phyloP scores from a whole-genome alignment of 345 rosid genomes.

The Aurinia saxatilis region DNA sequence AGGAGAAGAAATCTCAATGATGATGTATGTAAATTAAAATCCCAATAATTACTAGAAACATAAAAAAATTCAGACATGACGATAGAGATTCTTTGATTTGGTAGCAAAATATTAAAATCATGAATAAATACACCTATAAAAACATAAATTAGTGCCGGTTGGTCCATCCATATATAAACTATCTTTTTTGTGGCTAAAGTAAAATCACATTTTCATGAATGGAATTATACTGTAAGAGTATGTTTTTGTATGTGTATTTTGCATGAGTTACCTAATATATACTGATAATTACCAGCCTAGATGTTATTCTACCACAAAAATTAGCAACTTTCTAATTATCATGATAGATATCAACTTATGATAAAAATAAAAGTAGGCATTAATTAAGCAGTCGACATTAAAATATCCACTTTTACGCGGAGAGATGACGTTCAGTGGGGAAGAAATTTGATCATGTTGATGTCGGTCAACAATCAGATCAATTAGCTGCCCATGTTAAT shows the following conservation, averaged over 20 bases:
- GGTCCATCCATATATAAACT: neutral
- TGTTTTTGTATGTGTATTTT: neutral
- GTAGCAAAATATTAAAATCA: neutral
- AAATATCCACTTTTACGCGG: neutral
- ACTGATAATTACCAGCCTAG: neutral
- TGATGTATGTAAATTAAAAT: neutral
- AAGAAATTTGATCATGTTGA: neutral
- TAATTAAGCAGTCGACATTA: neutral
- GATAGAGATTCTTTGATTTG: conserved; percentile 20
- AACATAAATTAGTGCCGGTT: conserved; percentile 7
- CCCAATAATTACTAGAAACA: neutral
- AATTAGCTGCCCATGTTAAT: neutral
- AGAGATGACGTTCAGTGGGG: neutral
- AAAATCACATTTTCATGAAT: neutral
- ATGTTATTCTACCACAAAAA: neutral
- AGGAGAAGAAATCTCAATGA: conserved; percentile 3
- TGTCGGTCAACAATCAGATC: neutral
- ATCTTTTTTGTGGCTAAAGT: too few relatives aligned
- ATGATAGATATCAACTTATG: neutral
- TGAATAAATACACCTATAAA: neutral
- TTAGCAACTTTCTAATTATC: neutral
- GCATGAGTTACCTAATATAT: too few relatives aligned
- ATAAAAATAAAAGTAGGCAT: neutral
- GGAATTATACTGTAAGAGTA: neutral
- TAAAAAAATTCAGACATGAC: conserved; percentile 15